Evolutionary conservation across 139 green algal species (phyloP).

Genomic region (Volvox reticuliferus): DNA sequence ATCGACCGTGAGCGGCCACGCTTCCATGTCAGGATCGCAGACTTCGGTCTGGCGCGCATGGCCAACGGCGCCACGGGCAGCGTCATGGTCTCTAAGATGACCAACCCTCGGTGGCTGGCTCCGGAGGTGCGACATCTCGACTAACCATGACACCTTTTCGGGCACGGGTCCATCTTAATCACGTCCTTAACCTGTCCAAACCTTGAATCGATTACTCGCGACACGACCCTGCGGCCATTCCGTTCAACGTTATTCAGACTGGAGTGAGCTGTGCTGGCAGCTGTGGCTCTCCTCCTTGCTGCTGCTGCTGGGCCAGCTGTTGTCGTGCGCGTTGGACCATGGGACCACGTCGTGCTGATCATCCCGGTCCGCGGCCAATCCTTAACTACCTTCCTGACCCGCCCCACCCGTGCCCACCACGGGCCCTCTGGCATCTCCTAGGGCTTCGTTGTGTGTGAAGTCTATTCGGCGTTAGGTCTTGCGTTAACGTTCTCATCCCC

Average conservation of each 20-base stretch:
- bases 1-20: constrained; percentile 64
- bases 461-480: no score
- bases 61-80: neutral
- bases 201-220: neutral
- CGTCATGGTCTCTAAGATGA: constrained; percentile 60
- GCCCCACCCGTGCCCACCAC: no score
- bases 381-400: no score
- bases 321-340: no score
- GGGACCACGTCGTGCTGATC: no score
- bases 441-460: no score
- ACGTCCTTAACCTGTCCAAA: no score
- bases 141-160: no score
- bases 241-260: no score
- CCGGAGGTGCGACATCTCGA: constrained; percentile 58
- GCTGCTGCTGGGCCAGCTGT: neutral
- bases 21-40: constrained; percentile 71
- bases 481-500: no score
- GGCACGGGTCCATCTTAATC: no score
- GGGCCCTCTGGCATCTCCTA: neutral
- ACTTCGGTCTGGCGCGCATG: constrained; percentile 58
- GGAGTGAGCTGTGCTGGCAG: neutral
- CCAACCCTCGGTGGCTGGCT: constrained; percentile 75
- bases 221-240: neutral
- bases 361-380: no score
- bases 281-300: neutral